Base-by-base conservation (phyloP, 2,329 filamentous ascomycete genomes). In the Botrytis galanthina region DNA sequence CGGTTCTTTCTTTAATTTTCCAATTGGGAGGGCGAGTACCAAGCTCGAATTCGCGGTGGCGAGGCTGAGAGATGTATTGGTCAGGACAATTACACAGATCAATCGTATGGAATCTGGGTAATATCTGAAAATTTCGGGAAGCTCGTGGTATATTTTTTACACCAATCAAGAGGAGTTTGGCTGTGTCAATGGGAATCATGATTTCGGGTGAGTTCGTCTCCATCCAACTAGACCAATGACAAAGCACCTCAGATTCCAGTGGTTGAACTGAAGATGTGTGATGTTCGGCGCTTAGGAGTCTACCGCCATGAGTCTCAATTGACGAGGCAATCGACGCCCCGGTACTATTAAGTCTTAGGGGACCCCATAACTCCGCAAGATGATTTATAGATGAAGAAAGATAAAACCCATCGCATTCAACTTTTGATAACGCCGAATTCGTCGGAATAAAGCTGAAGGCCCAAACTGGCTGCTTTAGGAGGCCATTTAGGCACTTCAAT, bases 21-120 rank as follows among this genome's bases (percentile, higher is more conserved):
- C 72, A 73, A 22, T n/a, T 71, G 8, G 72, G 44, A 22, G 29
- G 10, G 26, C 26, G 70, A 3, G 72, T 71, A 16, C 10, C 57
- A 5, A 71, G 67, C 8, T 73, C 67, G 4, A 71, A 73, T 26
- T 22, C 32, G 18, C 35, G 37, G 20, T 71, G 48, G 10, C 26
- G 26, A n/a, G 26, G 63, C 37, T 46, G 29, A 57, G 46, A 48
- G 10, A 37, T 37, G 9, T 71, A 54, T 16, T 6, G n/a, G 1
- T 46, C 35, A 16, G 22, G 4, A 35, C 72, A 73, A 14, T 8
- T 4, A 29, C 72, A 71, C n/a, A 2, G 1, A 22, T 44, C 46
- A 8, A 5, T 2, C 4, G 16, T 1, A 18, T 48, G 1, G 18
- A 64, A 12, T n/a, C 26, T 64, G 7, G 42, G n/a, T 9, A 22